Conservation (phyloP, 345 rosid genomes). For the Sisymbrium altissimum region DNA sequence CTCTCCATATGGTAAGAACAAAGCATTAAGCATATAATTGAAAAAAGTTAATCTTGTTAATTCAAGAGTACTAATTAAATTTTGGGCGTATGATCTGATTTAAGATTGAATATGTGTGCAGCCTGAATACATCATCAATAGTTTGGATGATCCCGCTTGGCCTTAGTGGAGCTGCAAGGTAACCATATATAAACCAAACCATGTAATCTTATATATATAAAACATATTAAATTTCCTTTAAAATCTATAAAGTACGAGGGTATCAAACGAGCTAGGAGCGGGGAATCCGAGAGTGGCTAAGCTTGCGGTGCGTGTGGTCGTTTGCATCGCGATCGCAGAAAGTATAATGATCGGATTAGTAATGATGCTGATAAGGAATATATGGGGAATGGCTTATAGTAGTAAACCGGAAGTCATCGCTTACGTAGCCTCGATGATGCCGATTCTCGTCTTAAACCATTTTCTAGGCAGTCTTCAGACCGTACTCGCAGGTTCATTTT, state of each 20-base stretch:
- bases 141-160: slow-evolving; percentile 88
- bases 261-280: slow-evolving; percentile 34
- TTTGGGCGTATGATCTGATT: background rate
- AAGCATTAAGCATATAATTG: background rate
- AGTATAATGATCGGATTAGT: slow-evolving; percentile 16
- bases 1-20: slow-evolving; percentile 58
- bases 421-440: slow-evolving; percentile 31
- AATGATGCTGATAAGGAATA: slow-evolving; percentile 21
- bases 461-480: slow-evolving; percentile 30
- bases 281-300: slow-evolving; percentile 29
- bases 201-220: no score
- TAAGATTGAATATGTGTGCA: slow-evolving; percentile 22
- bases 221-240: background rate
- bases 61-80: background rate
- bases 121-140: slow-evolving; percentile 58
- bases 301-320: slow-evolving; percentile 31
- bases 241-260: slow-evolving; percentile 9
- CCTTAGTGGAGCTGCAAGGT: slow-evolving; percentile 82
- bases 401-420: slow-evolving; percentile 25
- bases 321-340: slow-evolving; percentile 23
- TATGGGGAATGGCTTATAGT: slow-evolving; percentile 35
- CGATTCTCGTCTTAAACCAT: slow-evolving; percentile 24
- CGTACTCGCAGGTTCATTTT: slow-evolving; percentile 32
- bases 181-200: slow-evolving; percentile 23
- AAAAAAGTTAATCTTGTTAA: background rate